Base-by-base conservation (phyloP, 768 basidiomycete species). In the Russula dissimulans region DNA sequence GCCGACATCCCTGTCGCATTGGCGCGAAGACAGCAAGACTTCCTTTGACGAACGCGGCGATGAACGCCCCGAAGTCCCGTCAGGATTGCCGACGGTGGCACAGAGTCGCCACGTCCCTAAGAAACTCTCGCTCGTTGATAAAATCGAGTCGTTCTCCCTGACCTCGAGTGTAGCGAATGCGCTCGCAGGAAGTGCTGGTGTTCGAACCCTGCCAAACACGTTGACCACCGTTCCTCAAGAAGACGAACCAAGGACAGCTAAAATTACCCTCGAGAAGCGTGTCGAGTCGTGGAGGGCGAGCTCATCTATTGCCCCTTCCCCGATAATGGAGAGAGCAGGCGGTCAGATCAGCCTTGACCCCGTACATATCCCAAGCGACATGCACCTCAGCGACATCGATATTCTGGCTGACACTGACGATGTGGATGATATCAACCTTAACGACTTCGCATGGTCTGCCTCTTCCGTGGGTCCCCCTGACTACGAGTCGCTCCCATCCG, bases 371-470 rank as follows among this genome's bases (percentile, higher is more conserved):
- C 78, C 81, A 5, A 81, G 79, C 61, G 69, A 72, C 17, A 61
- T 78, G 50, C 69, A 73, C n/a, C 72, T 69, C 42, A 65, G 65
- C 52, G 64, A 60, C 55, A 32, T 67, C 2, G 65, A 56, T 9
- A 60, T 62, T 5, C 57, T 48, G 17, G 68, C 66, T 15, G 63
- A 62, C 42, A 66, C 57, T 54, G 71, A 71, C 18, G 71, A 67
- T n/a, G 72, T 72, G 26, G 72, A 76, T 12, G 78, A 78, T 60
- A 71, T 86, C 55, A 78, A 85, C 63, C 70, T 85, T 32, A 82
- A 82, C 45, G 87, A 89, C 64, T 90, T 79, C 67, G 68, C 77
- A 9, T 90, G 86, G 84, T 87, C 86, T 9, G 76, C 81, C 29
- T 84, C 85, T 8, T 88, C 87, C 7, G 70, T 71, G 3, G 87